Evolutionary conservation across 2,329 filamentous ascomycete species (phyloP).

Genomic region (Cordyceps militaris): DNA sequence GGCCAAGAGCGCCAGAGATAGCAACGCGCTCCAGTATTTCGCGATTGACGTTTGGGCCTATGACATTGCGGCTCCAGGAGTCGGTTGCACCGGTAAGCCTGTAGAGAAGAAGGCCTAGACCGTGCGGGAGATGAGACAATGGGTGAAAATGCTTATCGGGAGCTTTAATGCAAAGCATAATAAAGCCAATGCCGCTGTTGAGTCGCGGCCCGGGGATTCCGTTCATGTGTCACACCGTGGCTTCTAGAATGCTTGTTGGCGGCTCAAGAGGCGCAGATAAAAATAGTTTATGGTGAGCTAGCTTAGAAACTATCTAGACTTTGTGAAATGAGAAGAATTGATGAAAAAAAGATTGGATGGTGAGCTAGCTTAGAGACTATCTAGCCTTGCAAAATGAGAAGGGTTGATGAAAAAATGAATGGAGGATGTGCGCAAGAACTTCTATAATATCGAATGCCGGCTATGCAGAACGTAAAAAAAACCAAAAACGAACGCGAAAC

Average conservation of each 20-base stretch:
- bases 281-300: too few species aligned
- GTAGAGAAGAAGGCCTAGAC: constrained; percentile 9
- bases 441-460: not conserved
- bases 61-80: constrained; percentile 56
- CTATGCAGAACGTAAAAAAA: not conserved
- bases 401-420: constrained; percentile 21
- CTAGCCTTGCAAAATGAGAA: not conserved
- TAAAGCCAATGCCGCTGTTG: not conserved
- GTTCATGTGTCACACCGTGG: not conserved
- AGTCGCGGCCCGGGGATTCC: not conserved
- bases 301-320: too few species aligned
- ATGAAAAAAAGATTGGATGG: too few species aligned
- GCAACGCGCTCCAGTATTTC: constrained; percentile 60
- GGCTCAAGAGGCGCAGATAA: not conserved
- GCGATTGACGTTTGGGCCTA: constrained; percentile 61
- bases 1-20: constrained; percentile 46
- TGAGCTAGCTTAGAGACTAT: too few species aligned
- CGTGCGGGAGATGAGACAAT: not conserved
- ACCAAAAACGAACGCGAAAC: not conserved
- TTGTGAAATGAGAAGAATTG: too few species aligned
- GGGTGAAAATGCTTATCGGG: not conserved
- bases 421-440: not conserved
- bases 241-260: not conserved
- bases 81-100: constrained; percentile 49
- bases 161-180: not conserved